Percentiles rank a stretch among this genome's conserved stretches.
Conservation (phyloP, 495 filamentous ascomycete species). For the Penicillium maclennaniae region DNA sequence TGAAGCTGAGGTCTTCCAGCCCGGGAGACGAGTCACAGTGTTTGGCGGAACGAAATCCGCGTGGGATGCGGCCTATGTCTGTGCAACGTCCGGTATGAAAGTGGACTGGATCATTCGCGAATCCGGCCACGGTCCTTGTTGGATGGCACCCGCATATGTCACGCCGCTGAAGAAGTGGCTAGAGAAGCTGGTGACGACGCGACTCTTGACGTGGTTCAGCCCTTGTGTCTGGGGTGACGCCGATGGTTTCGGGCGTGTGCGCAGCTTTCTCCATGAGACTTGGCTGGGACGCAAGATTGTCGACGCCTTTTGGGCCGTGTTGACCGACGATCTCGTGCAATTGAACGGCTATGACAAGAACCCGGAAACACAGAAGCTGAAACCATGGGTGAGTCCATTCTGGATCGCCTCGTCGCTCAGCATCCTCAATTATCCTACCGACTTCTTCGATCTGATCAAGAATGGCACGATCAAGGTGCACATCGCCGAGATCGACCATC, state of each 20-base stretch:
- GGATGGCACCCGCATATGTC: slow-evolving; percentile 66
- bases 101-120: slow-evolving; percentile 79
- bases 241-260: slow-evolving; percentile 45
- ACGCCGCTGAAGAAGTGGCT: slow-evolving; percentile 56
- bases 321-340: slow-evolving; percentile 56
- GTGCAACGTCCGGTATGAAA: slow-evolving; percentile 57
- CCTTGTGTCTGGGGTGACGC: slow-evolving; percentile 59
- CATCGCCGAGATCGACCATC: slow-evolving; percentile 54
- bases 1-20: slow-evolving; percentile 30
- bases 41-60: slow-evolving; percentile 73
- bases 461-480: slow-evolving; percentile 58
- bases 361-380: slow-evolving; percentile 61
- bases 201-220: slow-evolving; percentile 62
- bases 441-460: slow-evolving; percentile 61
- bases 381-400: slow-evolving; percentile 62
- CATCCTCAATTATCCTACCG: slow-evolving; percentile 66
- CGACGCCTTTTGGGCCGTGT: slow-evolving; percentile 61
- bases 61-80: slow-evolving; percentile 72
- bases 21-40: slow-evolving; percentile 48
- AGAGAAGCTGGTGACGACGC: slow-evolving; percentile 62
- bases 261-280: slow-evolving; percentile 62
- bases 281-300: slow-evolving; percentile 64
- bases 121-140: slow-evolving; percentile 67
- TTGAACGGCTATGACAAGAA: slow-evolving; percentile 58
- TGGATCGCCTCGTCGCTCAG: slow-evolving; percentile 58